These are phyloP conservation scores for Trametes coccinea DNA, from an alignment of 768 basidiomycete species.

Conservation along the genomic window DNA sequence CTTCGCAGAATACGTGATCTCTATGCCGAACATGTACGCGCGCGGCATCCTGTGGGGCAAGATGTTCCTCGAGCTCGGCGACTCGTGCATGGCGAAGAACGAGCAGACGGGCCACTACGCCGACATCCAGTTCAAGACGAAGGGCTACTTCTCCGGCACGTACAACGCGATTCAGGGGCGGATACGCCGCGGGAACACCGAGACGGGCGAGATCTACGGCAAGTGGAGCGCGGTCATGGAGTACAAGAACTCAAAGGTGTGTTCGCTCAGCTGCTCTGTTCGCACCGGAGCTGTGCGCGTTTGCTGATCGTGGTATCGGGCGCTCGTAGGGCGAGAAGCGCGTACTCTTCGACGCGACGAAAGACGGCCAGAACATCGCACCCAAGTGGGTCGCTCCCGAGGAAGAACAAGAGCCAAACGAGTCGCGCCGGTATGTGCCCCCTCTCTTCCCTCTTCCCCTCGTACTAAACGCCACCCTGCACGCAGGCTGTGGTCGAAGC, in stretches of 20 bases:
- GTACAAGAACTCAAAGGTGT: conserved; percentile 68
- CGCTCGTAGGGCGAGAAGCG: conserved; percentile 52
- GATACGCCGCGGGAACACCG: conserved; percentile 60
- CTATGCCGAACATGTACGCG: conserved; percentile 99
- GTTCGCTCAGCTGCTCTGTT: conserved; percentile 15
- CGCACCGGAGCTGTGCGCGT: background rate
- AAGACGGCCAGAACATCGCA: conserved; percentile 69
- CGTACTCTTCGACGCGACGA: conserved; percentile 80
- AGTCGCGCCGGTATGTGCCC: conserved; percentile 72
- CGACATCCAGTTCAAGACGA: conserved; percentile 97
- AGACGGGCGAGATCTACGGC: conserved; percentile 85
- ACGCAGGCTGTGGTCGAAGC: conserved; percentile 71
- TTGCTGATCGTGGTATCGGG: background rate
- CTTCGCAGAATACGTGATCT: conserved; percentile 72
- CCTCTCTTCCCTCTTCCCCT: background rate
- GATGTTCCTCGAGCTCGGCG: conserved; percentile 96
- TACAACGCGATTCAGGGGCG: conserved; percentile 90
- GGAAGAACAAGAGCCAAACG: conserved; percentile 84
- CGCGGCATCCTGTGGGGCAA: conserved; percentile 86
- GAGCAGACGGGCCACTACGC: conserved; percentile 70
- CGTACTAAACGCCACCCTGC: background rate
- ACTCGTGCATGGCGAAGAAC: conserved; percentile 83
- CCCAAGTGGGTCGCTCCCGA: conserved; percentile 87
- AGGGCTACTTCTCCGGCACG: conserved; percentile 97
- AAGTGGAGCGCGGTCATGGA: conserved; percentile 93